These are phyloP conservation scores for Thecamonas trahens DNA, from an alignment of 78 protist species.

Conservation along the genomic window DNA sequence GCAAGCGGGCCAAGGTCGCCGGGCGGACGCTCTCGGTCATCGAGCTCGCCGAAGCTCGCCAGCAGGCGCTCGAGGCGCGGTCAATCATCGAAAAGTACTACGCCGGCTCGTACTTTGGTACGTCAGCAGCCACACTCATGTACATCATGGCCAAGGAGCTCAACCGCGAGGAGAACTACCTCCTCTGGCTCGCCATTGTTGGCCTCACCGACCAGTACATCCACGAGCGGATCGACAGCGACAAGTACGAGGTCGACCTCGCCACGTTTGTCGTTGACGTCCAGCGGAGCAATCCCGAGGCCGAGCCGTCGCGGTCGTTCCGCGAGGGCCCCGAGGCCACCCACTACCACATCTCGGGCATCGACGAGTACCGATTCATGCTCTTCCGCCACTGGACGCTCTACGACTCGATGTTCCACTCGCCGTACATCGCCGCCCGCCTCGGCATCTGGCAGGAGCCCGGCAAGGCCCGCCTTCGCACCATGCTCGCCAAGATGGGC, in stretches of 20 bases:
- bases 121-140: not conserved
- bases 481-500: slow-evolving; percentile 49
- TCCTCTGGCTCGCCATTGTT: slow-evolving; percentile 21
- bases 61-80: too few species aligned
- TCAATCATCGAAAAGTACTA: not conserved
- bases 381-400: slow-evolving; percentile 55
- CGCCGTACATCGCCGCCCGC: slow-evolving; percentile 27
- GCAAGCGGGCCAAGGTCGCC: too few species aligned
- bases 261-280: not conserved
- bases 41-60: too few species aligned
- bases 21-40: too few species aligned
- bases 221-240: slow-evolving; percentile 28
- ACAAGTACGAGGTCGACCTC: slow-evolving; percentile 12
- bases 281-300: too few species aligned
- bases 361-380: slow-evolving; percentile 51
- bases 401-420: slow-evolving; percentile 33
- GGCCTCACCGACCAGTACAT: slow-evolving; percentile 57
- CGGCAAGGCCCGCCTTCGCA: slow-evolving; percentile 28
- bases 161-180: not conserved
- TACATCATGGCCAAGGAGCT: not conserved
- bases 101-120: not conserved
- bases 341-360: too few species aligned
- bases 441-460: slow-evolving; percentile 34
- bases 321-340: too few species aligned
- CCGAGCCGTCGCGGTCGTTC: too few species aligned